Evolutionary conservation across 306 rosid species (phyloP).

Genomic region (Sophora flavescens): DNA sequence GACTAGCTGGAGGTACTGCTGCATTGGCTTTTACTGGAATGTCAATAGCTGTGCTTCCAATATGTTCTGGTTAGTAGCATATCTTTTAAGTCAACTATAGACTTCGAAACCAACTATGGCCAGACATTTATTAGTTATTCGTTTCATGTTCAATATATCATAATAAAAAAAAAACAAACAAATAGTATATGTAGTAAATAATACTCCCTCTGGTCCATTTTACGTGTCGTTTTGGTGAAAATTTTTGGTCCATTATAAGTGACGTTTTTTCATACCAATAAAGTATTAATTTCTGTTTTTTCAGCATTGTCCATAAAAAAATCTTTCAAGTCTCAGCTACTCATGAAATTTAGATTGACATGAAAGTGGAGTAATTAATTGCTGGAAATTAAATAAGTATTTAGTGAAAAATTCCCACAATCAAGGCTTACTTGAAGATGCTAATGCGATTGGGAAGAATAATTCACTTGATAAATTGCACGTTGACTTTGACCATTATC

Average conservation of each 20-base stretch:
- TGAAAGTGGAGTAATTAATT: neutral
- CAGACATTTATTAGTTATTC: constrained; percentile 6
- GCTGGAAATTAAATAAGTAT: too few species aligned
- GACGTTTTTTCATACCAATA: neutral
- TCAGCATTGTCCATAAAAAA: neutral
- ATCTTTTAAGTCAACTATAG: constrained; percentile 24
- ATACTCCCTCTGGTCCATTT: neutral
- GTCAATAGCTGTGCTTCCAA: constrained; percentile 96
- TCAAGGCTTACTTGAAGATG: neutral
- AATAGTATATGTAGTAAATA: neutral
- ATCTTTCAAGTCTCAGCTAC: neutral
- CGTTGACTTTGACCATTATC: neutral
- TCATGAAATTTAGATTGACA: neutral
- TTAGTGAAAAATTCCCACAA: too few species aligned
- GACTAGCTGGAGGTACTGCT: constrained; percentile 93
- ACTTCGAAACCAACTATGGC: constrained; percentile 21
- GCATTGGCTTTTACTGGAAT: constrained; percentile 94
- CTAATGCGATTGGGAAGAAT: constrained; percentile 17
- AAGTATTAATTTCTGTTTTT: neutral
- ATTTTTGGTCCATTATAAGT: neutral
- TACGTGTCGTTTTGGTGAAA: neutral
- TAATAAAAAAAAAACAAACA: neutral
- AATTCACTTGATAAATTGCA: constrained; percentile 39
- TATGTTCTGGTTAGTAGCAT: constrained; percentile 84
- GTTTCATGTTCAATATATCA: constrained; percentile 22